A percentile compares a stretch with the other conserved stretches of the same genome.
These are phyloP conservation scores for Lophiostoma macrostomum DNA, from an alignment of 495 filamentous ascomycete species.

Conservation along the genomic window DNA sequence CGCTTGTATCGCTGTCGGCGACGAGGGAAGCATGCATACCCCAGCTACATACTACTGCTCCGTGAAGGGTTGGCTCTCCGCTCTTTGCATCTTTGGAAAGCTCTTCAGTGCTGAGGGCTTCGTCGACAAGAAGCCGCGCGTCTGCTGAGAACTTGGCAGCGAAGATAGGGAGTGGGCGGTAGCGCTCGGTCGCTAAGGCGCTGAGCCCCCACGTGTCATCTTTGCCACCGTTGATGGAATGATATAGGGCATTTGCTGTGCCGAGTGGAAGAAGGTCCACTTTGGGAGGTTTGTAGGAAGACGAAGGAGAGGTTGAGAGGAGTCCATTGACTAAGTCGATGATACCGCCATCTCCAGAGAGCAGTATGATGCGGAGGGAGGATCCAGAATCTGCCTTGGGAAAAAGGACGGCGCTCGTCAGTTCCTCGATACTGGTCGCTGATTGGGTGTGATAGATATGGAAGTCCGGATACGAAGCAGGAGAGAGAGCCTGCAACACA, in stretches of 20 bases:
- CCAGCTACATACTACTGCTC: constrained; percentile 83
- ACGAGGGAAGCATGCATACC: constrained; percentile 84
- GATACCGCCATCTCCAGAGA: constrained; percentile 84
- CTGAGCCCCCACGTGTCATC: constrained; percentile 51
- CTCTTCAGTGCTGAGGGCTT: constrained; percentile 39
- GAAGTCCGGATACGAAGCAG: constrained; percentile 41
- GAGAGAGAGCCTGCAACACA: constrained; percentile 50
- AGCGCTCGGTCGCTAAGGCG: constrained; percentile 45
- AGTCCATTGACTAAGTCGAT: constrained; percentile 72
- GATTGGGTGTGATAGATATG: constrained; percentile 57
- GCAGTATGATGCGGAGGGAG: constrained; percentile 63
- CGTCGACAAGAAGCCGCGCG: constrained; percentile 51
- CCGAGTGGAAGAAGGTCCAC: constrained; percentile 72
- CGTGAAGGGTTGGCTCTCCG: constrained; percentile 43
- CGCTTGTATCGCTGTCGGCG: constrained; percentile 78
- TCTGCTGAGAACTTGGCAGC: constrained; percentile 63
- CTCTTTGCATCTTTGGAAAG: constrained; percentile 28
- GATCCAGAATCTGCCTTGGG: constrained; percentile 47
- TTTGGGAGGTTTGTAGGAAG: constrained; percentile 47
- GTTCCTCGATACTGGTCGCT: constrained; percentile 56
- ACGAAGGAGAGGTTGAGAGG: constrained; percentile 32
- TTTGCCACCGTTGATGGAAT: constrained; percentile 53
- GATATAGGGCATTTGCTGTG: constrained; percentile 85
- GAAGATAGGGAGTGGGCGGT: constrained; percentile 38
- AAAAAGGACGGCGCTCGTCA: constrained; percentile 52